These are phyloP conservation scores for Xylariales sp. DNA, from an alignment of 2,329 filamentous ascomycete species.

Conservation along the genomic window DNA sequence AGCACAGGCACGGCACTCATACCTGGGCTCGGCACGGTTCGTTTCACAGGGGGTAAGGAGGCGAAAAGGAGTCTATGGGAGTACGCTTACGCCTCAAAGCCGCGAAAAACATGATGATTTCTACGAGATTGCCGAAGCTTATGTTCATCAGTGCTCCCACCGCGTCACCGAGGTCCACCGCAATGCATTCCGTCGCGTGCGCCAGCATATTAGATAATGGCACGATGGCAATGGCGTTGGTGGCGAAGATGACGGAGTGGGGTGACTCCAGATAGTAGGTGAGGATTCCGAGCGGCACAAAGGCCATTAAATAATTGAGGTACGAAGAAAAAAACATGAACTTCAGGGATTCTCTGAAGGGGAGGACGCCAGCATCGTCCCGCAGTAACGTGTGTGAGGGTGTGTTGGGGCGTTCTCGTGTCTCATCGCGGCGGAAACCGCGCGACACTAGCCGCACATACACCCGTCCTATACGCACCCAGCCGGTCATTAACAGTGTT, in stretches of 20 bases:
- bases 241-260: constrained; percentile 73
- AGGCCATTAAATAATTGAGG: constrained; percentile 77
- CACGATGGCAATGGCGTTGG: constrained; percentile 79
- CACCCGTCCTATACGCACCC: constrained; percentile 13
- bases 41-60: not conserved
- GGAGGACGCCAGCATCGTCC: constrained; percentile 13
- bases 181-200: constrained; percentile 72
- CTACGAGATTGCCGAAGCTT: constrained; percentile 39
- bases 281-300: constrained; percentile 79
- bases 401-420: constrained; percentile 17
- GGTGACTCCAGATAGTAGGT: constrained; percentile 64
- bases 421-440: constrained; percentile 12
- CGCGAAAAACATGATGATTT: constrained; percentile 23
- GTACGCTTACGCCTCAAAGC: constrained; percentile 26
- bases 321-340: constrained; percentile 28
- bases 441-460: constrained; percentile 22
- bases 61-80: constrained; percentile 1
- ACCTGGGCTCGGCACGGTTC: not conserved
- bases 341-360: constrained; percentile 19
- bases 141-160: constrained; percentile 72
- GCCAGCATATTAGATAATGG: constrained; percentile 76
- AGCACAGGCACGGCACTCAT: not conserved
- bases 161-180: constrained; percentile 33
- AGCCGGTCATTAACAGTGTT: constrained; percentile 8
- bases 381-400: constrained; percentile 17